A percentile compares a stretch with the other conserved stretches of the same genome.
Evolutionary conservation across 2,329 filamentous ascomycete species (phyloP).

Genomic region (Ampelomyces quisqualis): DNA sequence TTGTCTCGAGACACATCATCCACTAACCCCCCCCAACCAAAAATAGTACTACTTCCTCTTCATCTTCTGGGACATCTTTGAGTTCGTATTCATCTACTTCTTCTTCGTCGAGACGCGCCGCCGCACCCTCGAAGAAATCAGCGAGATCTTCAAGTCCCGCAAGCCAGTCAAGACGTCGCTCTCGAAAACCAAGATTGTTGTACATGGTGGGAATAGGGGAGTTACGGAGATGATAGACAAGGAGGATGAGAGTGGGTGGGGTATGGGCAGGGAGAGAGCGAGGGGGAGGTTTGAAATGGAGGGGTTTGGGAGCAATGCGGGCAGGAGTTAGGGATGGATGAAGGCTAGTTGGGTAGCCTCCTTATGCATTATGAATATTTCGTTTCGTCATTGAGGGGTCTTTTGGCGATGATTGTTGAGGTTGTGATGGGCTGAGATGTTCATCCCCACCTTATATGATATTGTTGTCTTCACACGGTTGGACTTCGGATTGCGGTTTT

Average conservation of each 20-base stretch:
- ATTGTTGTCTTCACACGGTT: too few species aligned
- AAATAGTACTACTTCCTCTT: slow-evolving; percentile 45
- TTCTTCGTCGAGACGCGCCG: slow-evolving; percentile 43
- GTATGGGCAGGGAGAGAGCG: slow-evolving; percentile 8
- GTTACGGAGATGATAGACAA: slow-evolving; percentile 38
- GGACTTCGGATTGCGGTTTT: too few species aligned
- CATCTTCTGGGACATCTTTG: slow-evolving; percentile 47
- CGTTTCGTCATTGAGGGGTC: not conserved
- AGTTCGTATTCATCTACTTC: slow-evolving; percentile 44
- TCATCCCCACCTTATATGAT: too few species aligned
- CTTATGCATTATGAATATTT: too few species aligned
- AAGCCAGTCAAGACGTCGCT: slow-evolving; percentile 45
- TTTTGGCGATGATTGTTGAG: too few species aligned
- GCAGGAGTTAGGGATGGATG: not conserved
- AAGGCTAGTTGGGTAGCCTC: too few species aligned
- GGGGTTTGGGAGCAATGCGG: slow-evolving; percentile 6
- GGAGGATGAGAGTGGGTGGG: slow-evolving; percentile 15
- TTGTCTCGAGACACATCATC: not conserved
- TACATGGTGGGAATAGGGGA: slow-evolving; percentile 28
- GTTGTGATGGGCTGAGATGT: too few species aligned
- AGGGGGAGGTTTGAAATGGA: slow-evolving; percentile 12
- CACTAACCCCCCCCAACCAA: too few species aligned
- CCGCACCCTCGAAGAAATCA: slow-evolving; percentile 50
- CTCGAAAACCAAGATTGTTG: slow-evolving; percentile 32
- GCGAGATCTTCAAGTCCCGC: slow-evolving; percentile 45